Evolutionary conservation across 2,329 filamentous ascomycete species (phyloP).

Genomic region (Penicillium sp.): DNA sequence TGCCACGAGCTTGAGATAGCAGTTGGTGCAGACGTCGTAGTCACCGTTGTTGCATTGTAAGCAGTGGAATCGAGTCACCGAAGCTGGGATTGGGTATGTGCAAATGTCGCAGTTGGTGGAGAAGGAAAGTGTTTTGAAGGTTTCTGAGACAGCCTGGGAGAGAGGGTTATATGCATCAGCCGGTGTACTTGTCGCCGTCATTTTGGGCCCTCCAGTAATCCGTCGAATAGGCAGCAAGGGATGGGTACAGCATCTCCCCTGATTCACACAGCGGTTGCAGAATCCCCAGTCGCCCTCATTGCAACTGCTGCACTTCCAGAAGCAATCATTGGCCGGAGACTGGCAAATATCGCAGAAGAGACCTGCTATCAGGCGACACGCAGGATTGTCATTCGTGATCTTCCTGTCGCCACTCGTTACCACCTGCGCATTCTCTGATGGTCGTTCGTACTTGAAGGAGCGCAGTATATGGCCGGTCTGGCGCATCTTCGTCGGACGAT

Average conservation of each 20-base stretch:
- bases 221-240: constrained; percentile 75
- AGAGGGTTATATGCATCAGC: constrained; percentile 24
- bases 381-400: constrained; percentile 68
- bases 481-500: constrained; percentile 11
- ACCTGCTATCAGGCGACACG: constrained; percentile 69
- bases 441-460: constrained; percentile 37
- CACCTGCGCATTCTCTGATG: constrained; percentile 28
- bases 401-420: constrained; percentile 45
- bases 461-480: constrained; percentile 54
- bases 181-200: constrained; percentile 16
- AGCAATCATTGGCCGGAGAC: constrained; percentile 75
- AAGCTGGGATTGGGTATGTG: constrained; percentile 68
- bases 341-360: constrained; percentile 81
- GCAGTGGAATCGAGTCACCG: constrained; percentile 76
- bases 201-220: constrained; percentile 34
- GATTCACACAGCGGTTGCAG: constrained; percentile 84
- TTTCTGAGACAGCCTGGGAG: constrained; percentile 44
- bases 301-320: constrained; percentile 85
- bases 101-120: constrained; percentile 79
- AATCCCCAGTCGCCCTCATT: constrained; percentile 96
- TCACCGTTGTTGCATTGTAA: constrained; percentile 75
- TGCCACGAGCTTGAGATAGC: constrained; percentile 69
- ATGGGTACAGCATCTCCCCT: constrained; percentile 79
- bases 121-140: constrained; percentile 70
- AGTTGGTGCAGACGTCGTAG: constrained; percentile 80